Percentiles rank a stretch among this genome's conserved stretches.
These are phyloP conservation scores for Trypanosoma mega DNA, from an alignment of 208 protist species.

Conservation along the genomic window DNA sequence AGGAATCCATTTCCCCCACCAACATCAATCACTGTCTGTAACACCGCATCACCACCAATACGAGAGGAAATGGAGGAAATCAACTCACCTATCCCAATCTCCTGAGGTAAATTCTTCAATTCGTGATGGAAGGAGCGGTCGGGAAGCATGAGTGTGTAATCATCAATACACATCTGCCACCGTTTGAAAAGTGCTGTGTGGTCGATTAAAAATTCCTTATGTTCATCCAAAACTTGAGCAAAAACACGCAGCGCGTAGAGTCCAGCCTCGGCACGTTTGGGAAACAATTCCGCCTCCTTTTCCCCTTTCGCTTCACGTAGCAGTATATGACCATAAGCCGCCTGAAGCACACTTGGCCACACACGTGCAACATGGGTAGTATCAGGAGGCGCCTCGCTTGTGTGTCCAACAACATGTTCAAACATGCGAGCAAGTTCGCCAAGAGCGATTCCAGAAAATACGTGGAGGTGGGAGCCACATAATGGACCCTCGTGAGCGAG, in stretches of 20 bases:
- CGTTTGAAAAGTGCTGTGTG: background rate
- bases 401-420: background rate
- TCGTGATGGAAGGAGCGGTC: constrained; percentile 80
- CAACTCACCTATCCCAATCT: constrained; percentile 77
- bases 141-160: constrained; percentile 63
- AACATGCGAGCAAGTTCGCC: constrained; percentile 17
- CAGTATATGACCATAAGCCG: constrained; percentile 1
- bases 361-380: constrained; percentile 25
- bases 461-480: constrained; percentile 10
- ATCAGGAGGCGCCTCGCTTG: constrained; percentile 23
- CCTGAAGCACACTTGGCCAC: constrained; percentile 17
- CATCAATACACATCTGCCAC: constrained; percentile 52
- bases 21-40: constrained; percentile 64
- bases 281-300: constrained; percentile 12
- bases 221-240: no score
- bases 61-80: constrained; percentile 22
- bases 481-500: constrained; percentile 43
- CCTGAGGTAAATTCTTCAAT: constrained; percentile 82
- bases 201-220: no score
- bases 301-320: constrained; percentile 1
- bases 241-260: constrained; percentile 21
- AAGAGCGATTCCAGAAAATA: constrained; percentile 3
- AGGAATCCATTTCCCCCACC: constrained; percentile 83
- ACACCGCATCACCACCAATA: background rate
- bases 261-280: no score